Base-by-base conservation (phyloP, 768 basidiomycete genomes). In the Agrocybe chaxingu region DNA sequence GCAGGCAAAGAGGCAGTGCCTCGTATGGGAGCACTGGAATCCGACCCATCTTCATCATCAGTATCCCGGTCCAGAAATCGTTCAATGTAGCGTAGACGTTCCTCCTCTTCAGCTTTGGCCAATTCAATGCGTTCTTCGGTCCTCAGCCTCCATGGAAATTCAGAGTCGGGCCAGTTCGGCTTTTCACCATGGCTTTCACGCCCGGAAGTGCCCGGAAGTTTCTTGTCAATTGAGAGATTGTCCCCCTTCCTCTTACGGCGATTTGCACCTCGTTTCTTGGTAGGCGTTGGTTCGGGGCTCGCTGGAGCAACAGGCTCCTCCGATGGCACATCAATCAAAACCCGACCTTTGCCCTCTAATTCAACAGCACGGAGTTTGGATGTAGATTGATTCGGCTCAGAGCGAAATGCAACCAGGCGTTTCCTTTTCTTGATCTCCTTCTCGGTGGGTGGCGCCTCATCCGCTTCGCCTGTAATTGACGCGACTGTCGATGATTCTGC, bases 121-220 rank as follows among this genome's bases (percentile, higher is more conserved):
- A 73, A 56, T 43, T 82, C 79, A 18, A 70, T 69, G 31, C 77
- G 74, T 62, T 84, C 78, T 54, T 80, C 74, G n/a, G 70, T 73
- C 47, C 83, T 73, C 55, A 84, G 62, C 43, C 77, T 78, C 90
- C 89, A 92, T 16, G 90, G 89, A 59, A 90, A 91, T 65, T 82
- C 82, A 7, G 72, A 56, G 58, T 92, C 90, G 6, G 84, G 85
- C 89, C 90, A 92, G 60, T 88, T 84, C 8, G 88, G 86, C 47
- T 68, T 77, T 33, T 79, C 76, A 1, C 62, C 42, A 4, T 61
- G 55, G n/a, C 66, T 66, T 34, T 73, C 57, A 5, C 56, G 47
- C 13, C 55, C 48, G 43, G 55, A 56, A 12, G 56, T 51, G 3
- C 62, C 59, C 1, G 57, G 49, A 0, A 58, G 52, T 52, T 66